phyloP scores from a whole-genome alignment of 768 basidiomycete genomes.

The Daedaleopsis sinensis region DNA sequence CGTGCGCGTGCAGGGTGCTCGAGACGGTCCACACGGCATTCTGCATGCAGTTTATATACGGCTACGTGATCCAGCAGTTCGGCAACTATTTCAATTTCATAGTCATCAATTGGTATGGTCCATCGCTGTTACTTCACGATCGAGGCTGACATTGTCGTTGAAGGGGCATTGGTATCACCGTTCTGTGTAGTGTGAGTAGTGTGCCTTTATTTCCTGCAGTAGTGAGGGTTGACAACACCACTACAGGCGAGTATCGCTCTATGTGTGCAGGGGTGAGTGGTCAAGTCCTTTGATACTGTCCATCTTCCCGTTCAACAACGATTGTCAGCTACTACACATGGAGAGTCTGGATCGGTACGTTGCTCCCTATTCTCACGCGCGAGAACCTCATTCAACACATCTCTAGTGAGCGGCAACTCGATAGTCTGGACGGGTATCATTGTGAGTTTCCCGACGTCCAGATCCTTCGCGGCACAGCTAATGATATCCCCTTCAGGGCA shows the following conservation, averaged over 20 bases:
- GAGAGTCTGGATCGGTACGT: slow-evolving; percentile 4
- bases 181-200: slow-evolving; percentile 1
- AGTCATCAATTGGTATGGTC: not conserved
- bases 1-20: not conserved
- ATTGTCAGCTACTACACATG: slow-evolving; percentile 2
- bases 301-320: not conserved
- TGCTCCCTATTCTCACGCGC: not conserved
- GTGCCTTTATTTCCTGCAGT: not conserved
- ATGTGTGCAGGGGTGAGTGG: slow-evolving; percentile 1
- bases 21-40: slow-evolving; percentile 1
- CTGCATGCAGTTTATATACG: slow-evolving; percentile 6
- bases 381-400: not conserved
- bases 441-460: not conserved
- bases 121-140: not conserved
- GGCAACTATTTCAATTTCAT: slow-evolving; percentile 1
- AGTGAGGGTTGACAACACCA: not conserved
- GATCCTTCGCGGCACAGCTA: not conserved
- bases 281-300: not conserved
- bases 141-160: not conserved
- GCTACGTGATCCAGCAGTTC: not conserved
- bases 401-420: not conserved
- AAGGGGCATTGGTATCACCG: slow-evolving; percentile 2
- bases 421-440: not conserved
- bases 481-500: not conserved
- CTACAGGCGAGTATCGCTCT: slow-evolving; percentile 3